Base-by-base conservation (phyloP, 495 filamentous ascomycete genomes). In the Trichoderma asperelloides region DNA sequence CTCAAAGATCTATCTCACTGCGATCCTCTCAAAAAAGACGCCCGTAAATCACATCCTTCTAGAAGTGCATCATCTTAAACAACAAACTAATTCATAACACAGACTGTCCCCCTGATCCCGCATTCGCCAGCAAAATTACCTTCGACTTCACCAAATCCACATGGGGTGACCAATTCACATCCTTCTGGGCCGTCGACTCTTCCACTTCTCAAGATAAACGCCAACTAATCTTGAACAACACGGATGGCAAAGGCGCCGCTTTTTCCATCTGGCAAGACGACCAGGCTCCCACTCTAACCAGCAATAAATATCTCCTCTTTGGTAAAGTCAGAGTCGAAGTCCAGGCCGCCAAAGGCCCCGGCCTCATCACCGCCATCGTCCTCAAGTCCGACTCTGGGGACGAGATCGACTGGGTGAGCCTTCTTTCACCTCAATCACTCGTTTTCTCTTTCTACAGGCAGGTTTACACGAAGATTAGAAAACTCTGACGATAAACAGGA, bases 351-450 rank as follows among this genome's bases (percentile, higher is more conserved):
- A 79, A 81, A 5, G 91, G 91, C 27, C 69, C 68, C 3, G 91
- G 91, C 69, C 80, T 96, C 62, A 86, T 98, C 63, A 96, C 90
- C 76, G 91, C 87, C 73, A 84, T 93, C 65, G 91, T 97, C 62
- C 79, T 98, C 72, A 87, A 95, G 77, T 97, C 93, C 3, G 93
- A 93, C 74, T 89, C 91, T 71, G 85, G 96, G 13, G 95, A 98
- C 77, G 95, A 98, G 80, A 91, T 98, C 69, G 95, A 97, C 77
- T 96, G 92, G 91, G 87, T 87, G 69, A 79, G 84, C 79, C 78
- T 72, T 43, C 77, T 81, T 66, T 23, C 49, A 7, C 13, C 16
- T 23, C 63, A 39, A 8, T 45, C 45, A 43, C 16, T 47, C 15
- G 12, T 16, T 11, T 11, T 45, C 64, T 5, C 63, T 70, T 63